Evolutionary conservation across 1,284 basidiomycete genomes (phyloP).

Genomic region (Xanthoconium separans): DNA sequence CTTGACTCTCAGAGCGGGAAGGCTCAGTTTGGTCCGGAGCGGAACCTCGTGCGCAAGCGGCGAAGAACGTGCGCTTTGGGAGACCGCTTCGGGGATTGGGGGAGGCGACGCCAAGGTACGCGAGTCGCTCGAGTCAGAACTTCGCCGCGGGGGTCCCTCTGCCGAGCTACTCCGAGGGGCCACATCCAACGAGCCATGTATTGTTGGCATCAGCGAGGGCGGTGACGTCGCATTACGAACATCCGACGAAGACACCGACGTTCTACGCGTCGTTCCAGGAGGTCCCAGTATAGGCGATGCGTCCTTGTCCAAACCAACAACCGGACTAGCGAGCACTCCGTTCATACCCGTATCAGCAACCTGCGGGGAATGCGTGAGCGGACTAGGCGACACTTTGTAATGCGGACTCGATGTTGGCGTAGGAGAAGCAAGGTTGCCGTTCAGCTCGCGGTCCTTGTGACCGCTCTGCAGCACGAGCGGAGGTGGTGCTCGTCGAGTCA

Average conservation of each 20-base stretch:
- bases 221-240: constrained; percentile 10
- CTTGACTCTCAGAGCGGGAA: constrained; percentile 30
- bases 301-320: constrained; percentile 22
- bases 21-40: constrained; percentile 31
- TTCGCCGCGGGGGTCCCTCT: constrained; percentile 21
- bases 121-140: constrained; percentile 31
- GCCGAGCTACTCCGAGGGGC: constrained; percentile 15
- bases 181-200: constrained; percentile 20
- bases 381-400: constrained; percentile 8
- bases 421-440: constrained; percentile 5
- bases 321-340: constrained; percentile 12
- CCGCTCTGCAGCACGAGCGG: constrained; percentile 17
- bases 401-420: constrained; percentile 8
- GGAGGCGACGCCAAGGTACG: constrained; percentile 24
- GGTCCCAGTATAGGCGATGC: constrained; percentile 6
- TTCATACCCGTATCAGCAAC: background rate
- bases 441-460: constrained; percentile 7
- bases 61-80: constrained; percentile 23
- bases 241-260: constrained; percentile 15
- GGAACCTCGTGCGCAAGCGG: constrained; percentile 22
- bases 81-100: constrained; percentile 15
- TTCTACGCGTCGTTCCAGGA: background rate
- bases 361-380: constrained; percentile 14
- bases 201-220: constrained; percentile 9
- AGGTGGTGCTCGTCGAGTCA: constrained; percentile 18